A percentile compares a stretch with the other conserved stretches of the same genome.
Evolutionary conservation across 352 stramenopile genomes (phyloP).

Genomic region (Phytophthora sansomeana): DNA sequence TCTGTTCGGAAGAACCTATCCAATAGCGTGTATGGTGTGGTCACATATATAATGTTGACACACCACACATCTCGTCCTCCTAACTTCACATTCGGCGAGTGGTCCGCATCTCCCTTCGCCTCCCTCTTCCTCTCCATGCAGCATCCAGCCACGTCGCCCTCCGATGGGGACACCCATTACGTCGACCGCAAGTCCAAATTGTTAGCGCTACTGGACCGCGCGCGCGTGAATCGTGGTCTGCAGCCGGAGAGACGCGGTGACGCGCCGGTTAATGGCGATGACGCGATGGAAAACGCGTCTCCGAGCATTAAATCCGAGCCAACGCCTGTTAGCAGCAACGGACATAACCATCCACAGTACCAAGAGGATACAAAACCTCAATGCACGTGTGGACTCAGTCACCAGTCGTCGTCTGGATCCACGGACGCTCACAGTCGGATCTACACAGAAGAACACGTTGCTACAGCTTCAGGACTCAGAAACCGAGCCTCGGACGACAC

Average conservation of each 20-base stretch:
- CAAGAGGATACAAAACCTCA: conserved; percentile 1
- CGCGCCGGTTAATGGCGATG: not conserved
- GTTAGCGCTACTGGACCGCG: conserved; percentile 52
- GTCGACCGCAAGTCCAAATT: conserved; percentile 38
- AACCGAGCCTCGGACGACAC: conserved; percentile 7
- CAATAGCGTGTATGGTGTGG: no score
- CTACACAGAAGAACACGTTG: not conserved
- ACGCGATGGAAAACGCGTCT: conserved; percentile 7
- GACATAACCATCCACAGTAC: not conserved
- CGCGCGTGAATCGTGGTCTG: conserved; percentile 35
- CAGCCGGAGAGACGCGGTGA: conserved; percentile 20
- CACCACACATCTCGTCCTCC: not conserved
- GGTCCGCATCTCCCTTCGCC: not conserved
- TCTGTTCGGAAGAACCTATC: no score
- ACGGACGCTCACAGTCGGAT: not conserved
- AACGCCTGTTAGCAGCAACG: not conserved
- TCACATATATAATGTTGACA: conserved; percentile 5
- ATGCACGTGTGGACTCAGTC: conserved; percentile 12
- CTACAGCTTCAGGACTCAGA: not conserved
- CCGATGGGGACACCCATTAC: conserved; percentile 12
- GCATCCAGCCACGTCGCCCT: not conserved
- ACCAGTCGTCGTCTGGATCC: conserved; percentile 3
- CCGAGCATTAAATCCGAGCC: conserved; percentile 28
- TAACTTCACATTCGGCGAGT: not conserved
- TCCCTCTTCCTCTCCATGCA: conserved; percentile 25